Conservation (phyloP, 2,329 filamentous ascomycete species). For the Aspergillus pseudoglaucus region DNA sequence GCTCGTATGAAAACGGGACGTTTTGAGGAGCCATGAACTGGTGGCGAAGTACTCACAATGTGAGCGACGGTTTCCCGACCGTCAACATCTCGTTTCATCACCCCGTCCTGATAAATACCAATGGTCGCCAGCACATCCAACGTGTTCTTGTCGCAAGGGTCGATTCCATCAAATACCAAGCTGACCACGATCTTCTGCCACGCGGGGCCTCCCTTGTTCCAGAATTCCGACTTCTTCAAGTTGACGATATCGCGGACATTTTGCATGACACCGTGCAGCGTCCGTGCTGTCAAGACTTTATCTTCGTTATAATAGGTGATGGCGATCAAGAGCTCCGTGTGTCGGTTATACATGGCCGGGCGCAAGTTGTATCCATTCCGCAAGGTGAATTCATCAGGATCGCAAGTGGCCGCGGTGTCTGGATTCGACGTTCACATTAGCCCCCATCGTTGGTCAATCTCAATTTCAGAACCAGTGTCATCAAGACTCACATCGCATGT, state of each 20-base stretch:
- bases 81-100: slow-evolving; percentile 96
- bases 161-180: slow-evolving; percentile 93
- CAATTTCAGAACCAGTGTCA: neutral
- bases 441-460: neutral
- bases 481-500: slow-evolving; percentile 70
- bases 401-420: slow-evolving; percentile 93
- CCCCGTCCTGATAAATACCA: slow-evolving; percentile 92
- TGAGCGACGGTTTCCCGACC: slow-evolving; percentile 92
- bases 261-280: slow-evolving; percentile 94
- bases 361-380: slow-evolving; percentile 98
- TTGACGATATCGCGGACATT: slow-evolving; percentile 98
- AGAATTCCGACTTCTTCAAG: slow-evolving; percentile 96
- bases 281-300: slow-evolving; percentile 84
- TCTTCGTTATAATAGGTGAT: slow-evolving; percentile 99
- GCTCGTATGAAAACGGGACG: neutral
- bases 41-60: slow-evolving; percentile 47
- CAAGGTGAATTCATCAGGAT: slow-evolving; percentile 95
- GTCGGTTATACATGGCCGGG: slow-evolving; percentile 95
- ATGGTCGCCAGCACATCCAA: slow-evolving; percentile 90
- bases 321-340: slow-evolving; percentile 93
- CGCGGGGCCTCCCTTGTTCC: slow-evolving; percentile 95
- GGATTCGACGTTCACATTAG: slow-evolving; percentile 1
- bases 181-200: slow-evolving; percentile 99
- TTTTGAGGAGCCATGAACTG: neutral
- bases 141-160: slow-evolving; percentile 91